These are phyloP conservation scores for Penicillium mononematosum DNA, from an alignment of 495 filamentous ascomycete species.

Conservation along the genomic window DNA sequence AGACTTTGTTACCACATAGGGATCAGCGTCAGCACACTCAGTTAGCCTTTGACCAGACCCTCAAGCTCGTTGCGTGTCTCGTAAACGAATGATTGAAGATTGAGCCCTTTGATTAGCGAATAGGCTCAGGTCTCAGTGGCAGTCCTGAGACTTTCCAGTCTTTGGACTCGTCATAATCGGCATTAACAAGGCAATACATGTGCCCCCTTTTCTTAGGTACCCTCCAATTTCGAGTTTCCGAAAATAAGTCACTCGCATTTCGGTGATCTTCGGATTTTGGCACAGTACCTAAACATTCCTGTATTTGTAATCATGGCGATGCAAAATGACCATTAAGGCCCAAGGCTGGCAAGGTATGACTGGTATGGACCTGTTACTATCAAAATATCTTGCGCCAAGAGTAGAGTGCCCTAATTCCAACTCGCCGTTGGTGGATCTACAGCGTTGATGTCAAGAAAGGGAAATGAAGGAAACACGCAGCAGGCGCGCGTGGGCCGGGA, in stretches of 20 bases:
- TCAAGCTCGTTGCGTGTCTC: not conserved
- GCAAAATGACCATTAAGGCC: constrained; percentile 17
- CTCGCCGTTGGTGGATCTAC: constrained; percentile 7
- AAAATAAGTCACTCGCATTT: constrained; percentile 19
- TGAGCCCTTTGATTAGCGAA: not conserved
- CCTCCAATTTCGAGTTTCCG: constrained; percentile 11
- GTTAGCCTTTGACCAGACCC: not conserved
- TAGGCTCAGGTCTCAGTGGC: not conserved
- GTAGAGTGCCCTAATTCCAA: not conserved
- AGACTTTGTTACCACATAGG: not conserved
- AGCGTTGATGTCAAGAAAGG: constrained; percentile 4
- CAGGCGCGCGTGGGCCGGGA: constrained; percentile 20
- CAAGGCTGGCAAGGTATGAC: constrained; percentile 10
- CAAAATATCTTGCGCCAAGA: not conserved
- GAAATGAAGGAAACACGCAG: constrained; percentile 18
- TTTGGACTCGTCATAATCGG: constrained; percentile 22
- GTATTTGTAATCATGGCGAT: constrained; percentile 16
- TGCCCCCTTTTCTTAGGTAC: constrained; percentile 17
- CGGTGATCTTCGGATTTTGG: constrained; percentile 9
- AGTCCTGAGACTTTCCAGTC: not conserved
- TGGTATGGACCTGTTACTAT: constrained; percentile 21
- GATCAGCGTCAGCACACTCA: not conserved
- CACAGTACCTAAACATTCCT: constrained; percentile 19
- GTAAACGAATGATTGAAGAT: not conserved
- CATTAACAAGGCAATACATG: constrained; percentile 16